Percentiles rank a stretch among this genome's conserved stretches.
These are phyloP conservation scores for Talaromyces pinophilus DNA, from an alignment of 2,329 filamentous ascomycete species.

Conservation along the genomic window DNA sequence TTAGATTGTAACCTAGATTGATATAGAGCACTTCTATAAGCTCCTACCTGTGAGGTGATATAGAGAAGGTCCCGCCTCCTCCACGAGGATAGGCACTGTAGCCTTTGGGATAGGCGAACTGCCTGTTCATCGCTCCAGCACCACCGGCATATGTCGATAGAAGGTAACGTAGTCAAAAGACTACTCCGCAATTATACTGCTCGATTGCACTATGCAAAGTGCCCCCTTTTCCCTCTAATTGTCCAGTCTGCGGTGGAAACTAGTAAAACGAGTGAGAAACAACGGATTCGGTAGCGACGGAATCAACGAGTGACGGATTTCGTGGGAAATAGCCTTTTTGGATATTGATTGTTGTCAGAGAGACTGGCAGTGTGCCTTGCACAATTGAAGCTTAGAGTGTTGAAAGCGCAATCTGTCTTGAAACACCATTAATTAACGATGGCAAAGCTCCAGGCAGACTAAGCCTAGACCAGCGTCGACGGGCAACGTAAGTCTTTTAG, in stretches of 20 bases:
- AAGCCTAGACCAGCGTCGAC: constrained; percentile 1
- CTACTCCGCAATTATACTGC: neutral
- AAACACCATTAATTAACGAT: neutral
- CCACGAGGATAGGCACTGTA: constrained; percentile 67
- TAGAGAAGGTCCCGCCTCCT: constrained; percentile 72
- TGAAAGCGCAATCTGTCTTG: constrained; percentile 9
- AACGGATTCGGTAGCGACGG: constrained; percentile 5
- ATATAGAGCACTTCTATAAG: neutral
- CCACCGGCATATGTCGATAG: constrained; percentile 35
- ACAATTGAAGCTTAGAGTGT: neutral
- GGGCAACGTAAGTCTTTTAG: neutral
- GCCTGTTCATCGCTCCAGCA: constrained; percentile 74
- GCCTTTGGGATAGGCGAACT: constrained; percentile 82
- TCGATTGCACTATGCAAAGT: neutral
- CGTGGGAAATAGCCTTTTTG: neutral
- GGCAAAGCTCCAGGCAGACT: neutral
- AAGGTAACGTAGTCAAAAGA: neutral
- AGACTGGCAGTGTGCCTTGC: neutral
- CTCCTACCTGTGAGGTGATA: constrained; percentile 81
- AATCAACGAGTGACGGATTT: neutral
- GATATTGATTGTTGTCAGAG: too few species aligned
- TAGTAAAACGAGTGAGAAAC: neutral
- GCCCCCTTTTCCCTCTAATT: neutral
- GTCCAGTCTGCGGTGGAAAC: neutral
- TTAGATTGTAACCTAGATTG: neutral